These are phyloP conservation scores for Aureobasidium musti DNA, from an alignment of 2,329 filamentous ascomycete genomes.

Conservation along the genomic window DNA sequence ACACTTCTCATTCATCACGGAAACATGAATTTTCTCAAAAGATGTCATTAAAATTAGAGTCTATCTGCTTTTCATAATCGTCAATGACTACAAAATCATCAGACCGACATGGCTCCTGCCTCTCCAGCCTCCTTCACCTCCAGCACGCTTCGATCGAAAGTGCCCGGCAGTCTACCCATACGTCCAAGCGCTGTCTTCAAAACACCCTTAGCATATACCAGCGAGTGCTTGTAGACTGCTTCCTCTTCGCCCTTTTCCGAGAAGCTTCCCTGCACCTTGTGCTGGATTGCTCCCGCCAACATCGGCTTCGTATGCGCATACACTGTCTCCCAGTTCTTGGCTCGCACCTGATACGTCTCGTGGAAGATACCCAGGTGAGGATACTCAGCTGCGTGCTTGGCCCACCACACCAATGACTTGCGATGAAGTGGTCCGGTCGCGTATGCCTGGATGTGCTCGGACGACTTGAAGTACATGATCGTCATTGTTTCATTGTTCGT, in stretches of 20 bases:
- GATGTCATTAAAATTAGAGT: not conserved
- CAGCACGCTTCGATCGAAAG: not conserved
- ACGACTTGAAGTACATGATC: slow-evolving; percentile 55
- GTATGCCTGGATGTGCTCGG: slow-evolving; percentile 55
- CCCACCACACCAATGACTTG: slow-evolving; percentile 55
- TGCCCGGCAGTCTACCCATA: slow-evolving; percentile 34
- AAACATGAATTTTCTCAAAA: not conserved
- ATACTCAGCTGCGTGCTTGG: slow-evolving; percentile 37
- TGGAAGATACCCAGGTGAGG: slow-evolving; percentile 56
- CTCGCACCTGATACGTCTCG: slow-evolving; percentile 54
- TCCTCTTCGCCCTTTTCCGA: slow-evolving; percentile 33
- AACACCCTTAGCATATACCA: slow-evolving; percentile 42
- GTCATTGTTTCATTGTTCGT: slow-evolving; percentile 47
- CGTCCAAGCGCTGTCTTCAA: slow-evolving; percentile 41
- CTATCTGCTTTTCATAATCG: not conserved
- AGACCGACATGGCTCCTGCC: not conserved
- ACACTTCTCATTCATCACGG: not conserved
- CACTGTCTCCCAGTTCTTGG: slow-evolving; percentile 54
- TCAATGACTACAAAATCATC: not conserved
- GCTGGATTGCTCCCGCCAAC: slow-evolving; percentile 39
- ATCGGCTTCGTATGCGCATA: slow-evolving; percentile 49
- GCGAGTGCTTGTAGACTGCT: slow-evolving; percentile 37
- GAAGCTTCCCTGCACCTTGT: slow-evolving; percentile 34
- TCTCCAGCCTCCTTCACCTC: slow-evolving; percentile 3
- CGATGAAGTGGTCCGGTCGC: slow-evolving; percentile 55